Base-by-base conservation (phyloP, 192 early-diverging fungal genomes). In the Ambispora gerdemannii region DNA sequence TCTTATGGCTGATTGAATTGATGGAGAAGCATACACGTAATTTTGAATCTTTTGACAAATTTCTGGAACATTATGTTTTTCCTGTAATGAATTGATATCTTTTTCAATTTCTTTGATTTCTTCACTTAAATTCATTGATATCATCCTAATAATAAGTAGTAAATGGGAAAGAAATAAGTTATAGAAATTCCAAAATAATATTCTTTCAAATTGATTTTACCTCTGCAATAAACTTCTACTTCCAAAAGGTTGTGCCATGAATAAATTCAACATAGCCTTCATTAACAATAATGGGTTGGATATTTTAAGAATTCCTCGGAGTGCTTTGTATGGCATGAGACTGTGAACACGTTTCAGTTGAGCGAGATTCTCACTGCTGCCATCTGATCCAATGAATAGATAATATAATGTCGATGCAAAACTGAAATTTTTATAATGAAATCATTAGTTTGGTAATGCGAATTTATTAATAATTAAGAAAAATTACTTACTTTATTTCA, bases 221-320 rank as follows among this genome's bases (percentile, higher is more conserved):
- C 80, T 77, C 67, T 86, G 85, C 28, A 83, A 76, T 49, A 86
- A 66, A 60, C 83, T 84, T 19, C 72, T 75, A 3, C 74, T 72
- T 24, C 85, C 85, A 72, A 86, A 84, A 3, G 85, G 85, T 35
- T 86, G 85, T 1, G 85, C 82, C 50, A 86, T 58, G 55, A 86
- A 86, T 19, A 86, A 51, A 70, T 86, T 82, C 61, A 86, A 62
- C 11, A 84, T 73, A 22, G 81, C 82, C 35, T 80, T 86, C 64
- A 86, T 76, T 77, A 86, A 78, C 0, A 70, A 67, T 72, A 86
- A 74, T 6, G 85, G 85, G 59, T 86, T 86, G 8, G 82, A 86
- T 7, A 82, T 34, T 55, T 82, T 83, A 51, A 86, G 69, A 27
- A 84, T 67, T 15, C 74, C 72, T 51, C 79, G 77, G 53, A 86